Evolutionary conservation across 768 basidiomycete genomes (phyloP).

Genomic region (Dendrothele bispora): DNA sequence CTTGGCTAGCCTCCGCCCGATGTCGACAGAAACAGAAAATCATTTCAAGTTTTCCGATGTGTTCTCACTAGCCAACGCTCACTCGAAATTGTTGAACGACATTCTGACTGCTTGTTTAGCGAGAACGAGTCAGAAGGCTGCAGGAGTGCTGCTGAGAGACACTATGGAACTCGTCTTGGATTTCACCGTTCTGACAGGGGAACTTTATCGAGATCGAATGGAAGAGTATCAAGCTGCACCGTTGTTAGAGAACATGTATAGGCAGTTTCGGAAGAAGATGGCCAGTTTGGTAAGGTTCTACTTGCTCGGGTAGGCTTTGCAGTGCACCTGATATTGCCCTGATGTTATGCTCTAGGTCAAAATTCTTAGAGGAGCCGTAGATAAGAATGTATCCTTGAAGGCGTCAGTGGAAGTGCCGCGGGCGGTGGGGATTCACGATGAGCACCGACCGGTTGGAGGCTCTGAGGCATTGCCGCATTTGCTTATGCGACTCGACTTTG

Average conservation of each 20-base stretch:
- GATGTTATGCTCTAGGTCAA: conserved; percentile 41
- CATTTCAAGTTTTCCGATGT: conserved; percentile 53
- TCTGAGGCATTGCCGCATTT: conserved; percentile 55
- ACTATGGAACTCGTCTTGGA: conserved; percentile 67
- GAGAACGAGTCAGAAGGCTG: conserved; percentile 63
- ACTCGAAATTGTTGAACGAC: conserved; percentile 70
- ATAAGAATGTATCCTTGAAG: conserved; percentile 39
- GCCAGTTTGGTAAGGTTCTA: conserved; percentile 49
- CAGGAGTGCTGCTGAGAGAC: conserved; percentile 63
- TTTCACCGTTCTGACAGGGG: conserved; percentile 64
- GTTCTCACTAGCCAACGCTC: conserved; percentile 66
- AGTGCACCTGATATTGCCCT: conserved; percentile 6
- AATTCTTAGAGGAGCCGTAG: conserved; percentile 53
- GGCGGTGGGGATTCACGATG: conserved; percentile 2
- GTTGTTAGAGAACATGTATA: conserved; percentile 52
- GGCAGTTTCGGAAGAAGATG: conserved; percentile 56
- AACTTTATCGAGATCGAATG: conserved; percentile 50
- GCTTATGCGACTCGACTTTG: conserved; percentile 51
- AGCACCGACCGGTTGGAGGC: conserved; percentile 42
- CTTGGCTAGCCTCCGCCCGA: conserved; percentile 38
- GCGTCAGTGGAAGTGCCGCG: conserved; percentile 1
- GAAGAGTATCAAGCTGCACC: conserved; percentile 67
- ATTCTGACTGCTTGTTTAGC: conserved; percentile 77
- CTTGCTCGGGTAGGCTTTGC: neutral
- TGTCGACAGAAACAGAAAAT: conserved; percentile 10